Evolutionary conservation across 768 basidiomycete genomes (phyloP), one percentile per base, ranked within the genome.

Genomic region (Phlebiopsis flavidoalba): DNA sequence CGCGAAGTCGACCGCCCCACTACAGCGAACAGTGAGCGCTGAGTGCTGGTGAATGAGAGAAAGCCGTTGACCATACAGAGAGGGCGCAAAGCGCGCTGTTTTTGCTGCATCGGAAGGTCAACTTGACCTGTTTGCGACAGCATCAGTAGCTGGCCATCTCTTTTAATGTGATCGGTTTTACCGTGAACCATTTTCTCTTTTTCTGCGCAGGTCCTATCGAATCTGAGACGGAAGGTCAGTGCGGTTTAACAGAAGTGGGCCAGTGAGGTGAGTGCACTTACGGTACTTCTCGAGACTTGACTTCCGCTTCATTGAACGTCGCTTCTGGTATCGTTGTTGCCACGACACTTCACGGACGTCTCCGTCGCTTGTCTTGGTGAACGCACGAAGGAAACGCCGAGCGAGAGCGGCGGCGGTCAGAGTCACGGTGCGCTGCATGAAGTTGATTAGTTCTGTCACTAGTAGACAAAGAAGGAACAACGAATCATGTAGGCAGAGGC

Each of bases 61-160:
- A n/a, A 21, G n/a, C n/a, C n/a, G 21, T 26, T 5, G 37, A 36
- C 10, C 11, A 48, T 43, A 56, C 54, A 15, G 57, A 45, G 47
- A 49, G 26, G 12, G 57, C 24, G 19, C 57, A 58, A 19, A 58
- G 57, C 8, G 57, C 37, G 47, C 57, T 58, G 22, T 58, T 46
- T 12, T 22, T 46, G 57, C 31, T 49, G 46, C 57, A 31, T 3
- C 49, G 31, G 57, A 58, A 58, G 10, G 24, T 26, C 10, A 49
- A 47, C 19, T 58, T 22, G 5, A n/a, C 57, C 57, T 21, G 56
- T 19, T n/a, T 22, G 22, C 56, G 21, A 22, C 43, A 36, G 56
- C 21, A 11, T 19, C 22, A 21, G 45, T 26, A 43, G 12, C 8
- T 43, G 40, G 40, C 4, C 8, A 43, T 43, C 40, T 12, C 6